phyloP scores from a whole-genome alignment of 140 eudicot species.

The Oenanthe javanica region DNA sequence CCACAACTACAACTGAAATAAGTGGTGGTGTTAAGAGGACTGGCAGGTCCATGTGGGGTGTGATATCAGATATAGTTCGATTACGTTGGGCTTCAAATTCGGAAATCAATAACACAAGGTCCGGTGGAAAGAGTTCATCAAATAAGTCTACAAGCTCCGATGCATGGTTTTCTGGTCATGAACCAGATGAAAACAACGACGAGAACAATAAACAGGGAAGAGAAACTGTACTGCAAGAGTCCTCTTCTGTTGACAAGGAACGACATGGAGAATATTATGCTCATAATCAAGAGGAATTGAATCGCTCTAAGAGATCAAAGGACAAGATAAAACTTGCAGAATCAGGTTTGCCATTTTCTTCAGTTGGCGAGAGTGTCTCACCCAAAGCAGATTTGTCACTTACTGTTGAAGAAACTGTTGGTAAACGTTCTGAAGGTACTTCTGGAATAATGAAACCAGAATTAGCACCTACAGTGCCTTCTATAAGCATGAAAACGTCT shows the following conservation, averaged over 20 bases:
- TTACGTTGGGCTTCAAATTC: conserved; percentile 46
- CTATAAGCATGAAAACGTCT: conserved; percentile 50
- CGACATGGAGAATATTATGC: conserved; percentile 6
- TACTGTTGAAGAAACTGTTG: conserved; percentile 14
- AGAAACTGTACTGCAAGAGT: conserved; percentile 16
- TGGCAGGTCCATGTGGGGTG: conserved; percentile 61
- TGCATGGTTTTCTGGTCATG: conserved; percentile 74
- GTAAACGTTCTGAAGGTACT: conserved; percentile 13
- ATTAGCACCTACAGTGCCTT: conserved; percentile 27
- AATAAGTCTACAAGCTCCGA: conserved; percentile 66
- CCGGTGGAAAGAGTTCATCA: conserved; percentile 50
- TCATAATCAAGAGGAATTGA: conserved; percentile 15
- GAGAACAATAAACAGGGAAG: conserved; percentile 23
- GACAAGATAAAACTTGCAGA: conserved; percentile 24
- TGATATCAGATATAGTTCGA: conserved; percentile 48
- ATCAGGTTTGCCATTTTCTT: conserved; percentile 26
- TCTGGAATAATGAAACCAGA: conserved; percentile 18
- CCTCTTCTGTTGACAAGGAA: conserved; percentile 15
- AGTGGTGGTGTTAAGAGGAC: conserved; percentile 35
- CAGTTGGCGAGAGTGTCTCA: conserved; percentile 29
- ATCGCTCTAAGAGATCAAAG: conserved; percentile 22
- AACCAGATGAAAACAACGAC: conserved; percentile 41
- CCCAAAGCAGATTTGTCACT: conserved; percentile 13
- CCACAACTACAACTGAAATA: conserved; percentile 16
- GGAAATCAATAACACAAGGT: conserved; percentile 40